These are phyloP conservation scores for Hordeum marinum DNA, from an alignment of 176 grass and related monocot genomes.

Conservation along the genomic window DNA sequence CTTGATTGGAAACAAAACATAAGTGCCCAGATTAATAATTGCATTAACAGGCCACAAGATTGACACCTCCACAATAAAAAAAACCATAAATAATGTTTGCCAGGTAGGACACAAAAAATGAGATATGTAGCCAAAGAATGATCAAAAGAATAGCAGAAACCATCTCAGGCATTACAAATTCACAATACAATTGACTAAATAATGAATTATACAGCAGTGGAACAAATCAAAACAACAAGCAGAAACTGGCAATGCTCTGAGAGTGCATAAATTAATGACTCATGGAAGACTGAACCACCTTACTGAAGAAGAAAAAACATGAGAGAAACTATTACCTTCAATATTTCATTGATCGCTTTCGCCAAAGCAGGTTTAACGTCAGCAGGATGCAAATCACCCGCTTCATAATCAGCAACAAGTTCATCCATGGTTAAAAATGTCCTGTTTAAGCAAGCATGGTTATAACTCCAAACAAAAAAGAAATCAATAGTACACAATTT, in stretches of 20 bases:
- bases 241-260: background rate
- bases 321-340: constrained; percentile 52
- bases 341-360: constrained; percentile 85
- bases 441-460: constrained; percentile 39
- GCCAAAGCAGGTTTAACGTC: constrained; percentile 78
- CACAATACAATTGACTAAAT: background rate
- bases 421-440: constrained; percentile 66
- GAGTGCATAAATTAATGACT: background rate
- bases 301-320: background rate
- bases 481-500: background rate
- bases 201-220: background rate
- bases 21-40: background rate
- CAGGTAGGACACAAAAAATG: background rate
- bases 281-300: background rate
- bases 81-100: background rate
- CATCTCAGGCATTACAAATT: background rate
- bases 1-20: background rate
- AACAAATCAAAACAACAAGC: background rate
- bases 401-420: constrained; percentile 58
- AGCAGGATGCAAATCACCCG: constrained; percentile 70
- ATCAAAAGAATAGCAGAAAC: background rate
- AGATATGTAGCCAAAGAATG: background rate
- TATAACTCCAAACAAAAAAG: constrained; percentile 14
- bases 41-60: background rate
- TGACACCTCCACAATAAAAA: background rate